Percentiles rank a stretch among this genome's conserved stretches.
Evolutionary conservation across 176 grass and related monocot genomes (phyloP).

Genomic region (Secale cereale): DNA sequence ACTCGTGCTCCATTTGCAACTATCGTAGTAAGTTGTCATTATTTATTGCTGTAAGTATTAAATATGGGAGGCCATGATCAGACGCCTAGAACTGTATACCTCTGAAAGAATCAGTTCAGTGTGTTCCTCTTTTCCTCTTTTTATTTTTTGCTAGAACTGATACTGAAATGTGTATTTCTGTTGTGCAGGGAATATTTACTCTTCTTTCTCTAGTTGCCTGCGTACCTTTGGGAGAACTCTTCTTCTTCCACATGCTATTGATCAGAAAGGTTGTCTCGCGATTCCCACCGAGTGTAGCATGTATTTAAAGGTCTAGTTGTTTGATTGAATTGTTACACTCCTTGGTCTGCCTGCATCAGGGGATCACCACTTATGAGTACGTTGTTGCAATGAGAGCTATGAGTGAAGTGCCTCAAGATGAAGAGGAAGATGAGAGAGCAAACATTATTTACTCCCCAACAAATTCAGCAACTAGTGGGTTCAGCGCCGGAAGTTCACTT

Average conservation of each 20-base stretch:
- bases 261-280: constrained; percentile 70
- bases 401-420: constrained; percentile 78
- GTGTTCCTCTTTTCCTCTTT: not conserved
- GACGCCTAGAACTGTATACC: constrained; percentile 12
- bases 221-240: constrained; percentile 83
- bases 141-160: constrained; percentile 57
- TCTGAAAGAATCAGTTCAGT: not conserved
- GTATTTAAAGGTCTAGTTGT: not conserved
- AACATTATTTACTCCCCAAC: constrained; percentile 82
- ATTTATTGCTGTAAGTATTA: not conserved
- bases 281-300: not conserved
- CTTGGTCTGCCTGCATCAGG: constrained; percentile 36
- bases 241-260: constrained; percentile 99
- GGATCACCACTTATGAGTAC: constrained; percentile 96
- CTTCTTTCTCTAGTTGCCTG: constrained; percentile 77
- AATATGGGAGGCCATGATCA: not conserved
- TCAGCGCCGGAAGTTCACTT: constrained; percentile 85
- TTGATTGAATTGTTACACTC: constrained; percentile 10
- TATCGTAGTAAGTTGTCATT: constrained; percentile 73
- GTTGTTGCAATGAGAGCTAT: constrained; percentile 98
- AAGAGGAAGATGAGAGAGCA: constrained; percentile 60
- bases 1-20: constrained; percentile 75
- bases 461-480: constrained; percentile 94
- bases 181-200: constrained; percentile 78
- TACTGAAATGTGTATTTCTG: constrained; percentile 25